Base-by-base conservation (phyloP, 192 early-diverging fungal species). In the Gaertneriomyces sp. region DNA sequence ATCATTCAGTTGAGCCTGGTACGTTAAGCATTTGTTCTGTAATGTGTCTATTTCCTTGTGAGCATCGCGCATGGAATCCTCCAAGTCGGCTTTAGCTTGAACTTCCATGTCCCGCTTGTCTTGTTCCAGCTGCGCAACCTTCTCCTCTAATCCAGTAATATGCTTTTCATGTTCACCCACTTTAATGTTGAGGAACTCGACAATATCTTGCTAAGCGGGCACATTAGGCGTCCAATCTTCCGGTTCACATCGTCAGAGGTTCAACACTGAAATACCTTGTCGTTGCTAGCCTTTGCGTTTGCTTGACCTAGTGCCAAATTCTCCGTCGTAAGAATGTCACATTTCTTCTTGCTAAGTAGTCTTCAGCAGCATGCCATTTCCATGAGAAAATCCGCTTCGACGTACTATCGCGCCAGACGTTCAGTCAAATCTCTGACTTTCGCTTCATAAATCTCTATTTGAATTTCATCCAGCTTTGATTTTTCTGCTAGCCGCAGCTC, bases 121-220 rank as follows among this genome's bases (percentile, higher is more conserved):
- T 7, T 79, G 58, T 40, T 85, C 80, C 40, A 84, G 64, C n/a
- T 54, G 49, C 47, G 52, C 49, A 45, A 75, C 67, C 20, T 67
- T 68, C 7, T 54, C 50, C 61, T 81, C 82, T 38, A 85, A 51
- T 7, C 44, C 43, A 10, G 67, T 64, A 46, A 85, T 82, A 17
- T 77, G 66, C 57, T 80, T 78, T 69, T 85, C 84, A 58, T 85
- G 82, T 57, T 85, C 82, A 5, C 72, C 65, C 4, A 85, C 82
- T 76, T 85, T 85, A 58, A 85, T 83, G 72, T 85, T 85, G 40
- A 85, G 69, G 63, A 85, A 85, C 67, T 85, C 84, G 47, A 85
- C 82, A 61, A 85, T 85, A 68, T 85, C 84, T 81, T 85, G 81
- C 76, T 82, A 64, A 49, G 25, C 38, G 11, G 5, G 41, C 14